Conservation (phyloP, 352 stramenopile species). For the Discostella stelligera region DNA sequence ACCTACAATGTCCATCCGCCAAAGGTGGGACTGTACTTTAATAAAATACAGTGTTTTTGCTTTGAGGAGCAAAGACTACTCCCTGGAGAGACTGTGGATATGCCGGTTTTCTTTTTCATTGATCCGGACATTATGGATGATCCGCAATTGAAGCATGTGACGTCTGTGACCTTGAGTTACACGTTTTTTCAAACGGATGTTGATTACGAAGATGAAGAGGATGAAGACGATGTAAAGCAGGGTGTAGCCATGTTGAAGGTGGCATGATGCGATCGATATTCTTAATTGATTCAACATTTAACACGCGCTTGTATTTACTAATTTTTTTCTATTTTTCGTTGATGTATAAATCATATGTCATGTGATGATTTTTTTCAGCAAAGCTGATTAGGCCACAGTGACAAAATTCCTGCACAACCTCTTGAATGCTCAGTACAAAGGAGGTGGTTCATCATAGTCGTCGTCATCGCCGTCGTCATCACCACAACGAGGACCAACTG, state of each 20-base stretch:
- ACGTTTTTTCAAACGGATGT: slow-evolving; percentile 97
- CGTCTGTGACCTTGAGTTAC: slow-evolving; percentile 97
- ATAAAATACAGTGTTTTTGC: slow-evolving; percentile 99
- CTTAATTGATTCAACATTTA: too few species aligned
- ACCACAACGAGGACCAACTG: not conserved
- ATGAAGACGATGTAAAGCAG: slow-evolving; percentile 46
- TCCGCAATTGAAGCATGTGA: slow-evolving; percentile 92
- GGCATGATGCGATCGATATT: not conserved
- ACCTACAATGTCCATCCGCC: slow-evolving; percentile 99
- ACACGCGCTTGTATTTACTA: too few species aligned
- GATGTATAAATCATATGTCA: too few species aligned
- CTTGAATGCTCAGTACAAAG: slow-evolving; percentile 21
- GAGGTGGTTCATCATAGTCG: slow-evolving; percentile 29
- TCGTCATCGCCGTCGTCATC: slow-evolving; percentile 1
- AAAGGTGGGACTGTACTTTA: slow-evolving; percentile 97
- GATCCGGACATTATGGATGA: slow-evolving; percentile 98
- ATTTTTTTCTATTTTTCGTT: too few species aligned
- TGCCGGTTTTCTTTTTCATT: slow-evolving; percentile 99
- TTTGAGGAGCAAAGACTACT: slow-evolving; percentile 98
- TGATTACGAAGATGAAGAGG: slow-evolving; percentile 87
- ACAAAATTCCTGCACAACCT: too few species aligned
- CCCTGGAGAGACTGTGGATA: slow-evolving; percentile 96
- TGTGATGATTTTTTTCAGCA: too few species aligned
- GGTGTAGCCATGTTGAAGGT: slow-evolving; percentile 14
- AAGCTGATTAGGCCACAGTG: too few species aligned